These are phyloP conservation scores for Lumnitzera littorea DNA, from an alignment of 345 rosid species.

Conservation along the genomic window DNA sequence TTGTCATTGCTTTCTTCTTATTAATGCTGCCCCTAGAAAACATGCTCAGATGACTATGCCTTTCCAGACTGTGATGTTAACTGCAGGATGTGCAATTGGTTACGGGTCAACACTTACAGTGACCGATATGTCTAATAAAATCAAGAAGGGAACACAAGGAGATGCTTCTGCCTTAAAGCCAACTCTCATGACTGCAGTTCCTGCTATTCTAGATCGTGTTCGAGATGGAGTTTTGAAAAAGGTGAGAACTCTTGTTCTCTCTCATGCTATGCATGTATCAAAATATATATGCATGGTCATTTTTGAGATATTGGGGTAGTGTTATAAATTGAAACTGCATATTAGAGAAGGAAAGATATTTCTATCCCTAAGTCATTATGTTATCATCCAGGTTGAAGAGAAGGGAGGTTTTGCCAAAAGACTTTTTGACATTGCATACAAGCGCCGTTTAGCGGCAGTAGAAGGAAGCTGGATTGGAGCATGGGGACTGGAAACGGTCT, in stretches of 20 bases:
- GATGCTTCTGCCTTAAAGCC: constrained; percentile 77
- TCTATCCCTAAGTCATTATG: constrained; percentile 3
- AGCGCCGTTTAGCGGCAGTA: not conserved
- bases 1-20: constrained; percentile 9
- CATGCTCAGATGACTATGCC: constrained; percentile 18
- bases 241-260: constrained; percentile 22
- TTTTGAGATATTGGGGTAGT: not conserved
- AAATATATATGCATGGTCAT: not conserved
- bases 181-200: constrained; percentile 85
- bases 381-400: constrained; percentile 52
- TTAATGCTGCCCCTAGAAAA: not conserved
- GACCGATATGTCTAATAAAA: constrained; percentile 75
- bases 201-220: constrained; percentile 80
- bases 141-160: constrained; percentile 86
- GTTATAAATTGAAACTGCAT: not conserved
- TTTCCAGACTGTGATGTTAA: constrained; percentile 54
- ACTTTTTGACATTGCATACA: constrained; percentile 28
- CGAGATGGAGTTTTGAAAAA: constrained; percentile 76
- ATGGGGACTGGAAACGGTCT: not conserved
- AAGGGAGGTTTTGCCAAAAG: constrained; percentile 66
- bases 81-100: constrained; percentile 74
- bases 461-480: constrained; percentile 5
- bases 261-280: not conserved
- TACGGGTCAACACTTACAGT: constrained; percentile 80
- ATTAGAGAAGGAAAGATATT: not conserved